Conservation (phyloP, 495 filamentous ascomycete species). For the Xylaria acuta region DNA sequence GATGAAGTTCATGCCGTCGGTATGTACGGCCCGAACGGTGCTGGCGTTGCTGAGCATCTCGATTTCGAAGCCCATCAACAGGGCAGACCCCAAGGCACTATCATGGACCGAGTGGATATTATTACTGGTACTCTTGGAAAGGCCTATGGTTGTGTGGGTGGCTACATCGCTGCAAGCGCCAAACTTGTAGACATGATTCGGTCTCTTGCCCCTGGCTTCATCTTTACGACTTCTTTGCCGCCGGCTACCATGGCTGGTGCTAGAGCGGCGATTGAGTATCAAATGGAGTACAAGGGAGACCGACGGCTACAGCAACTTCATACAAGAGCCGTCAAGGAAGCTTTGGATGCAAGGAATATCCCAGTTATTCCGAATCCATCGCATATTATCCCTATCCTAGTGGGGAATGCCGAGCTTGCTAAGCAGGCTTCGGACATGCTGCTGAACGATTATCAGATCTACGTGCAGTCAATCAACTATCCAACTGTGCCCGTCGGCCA, state of each 20-base stretch:
- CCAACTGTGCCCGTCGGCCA: constrained; percentile 96
- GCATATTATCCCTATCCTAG: constrained; percentile 93
- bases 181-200: constrained; percentile 94
- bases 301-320: constrained; percentile 92
- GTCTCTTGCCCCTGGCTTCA: constrained; percentile 95
- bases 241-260: constrained; percentile 98
- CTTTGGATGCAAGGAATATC: constrained; percentile 77
- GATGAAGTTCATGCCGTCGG: constrained; percentile 99
- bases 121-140: constrained; percentile 97
- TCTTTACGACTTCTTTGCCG: constrained; percentile 96
- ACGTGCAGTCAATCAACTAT: constrained; percentile 99
- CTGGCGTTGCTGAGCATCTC: constrained; percentile 95
- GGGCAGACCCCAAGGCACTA: constrained; percentile 75
- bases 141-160: constrained; percentile 96
- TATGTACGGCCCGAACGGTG: constrained; percentile 97
- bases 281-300: constrained; percentile 79
- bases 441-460: constrained; percentile 86
- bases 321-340: constrained; percentile 87
- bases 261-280: constrained; percentile 89
- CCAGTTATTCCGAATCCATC: constrained; percentile 98
- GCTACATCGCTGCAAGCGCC: constrained; percentile 91
- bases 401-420: constrained; percentile 93
- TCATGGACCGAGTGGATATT: constrained; percentile 96
- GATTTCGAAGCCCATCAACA: constrained; percentile 82
- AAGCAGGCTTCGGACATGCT: constrained; percentile 89